Conservation (phyloP, 768 basidiomycete genomes). For the Phylloporus scabripes region DNA sequence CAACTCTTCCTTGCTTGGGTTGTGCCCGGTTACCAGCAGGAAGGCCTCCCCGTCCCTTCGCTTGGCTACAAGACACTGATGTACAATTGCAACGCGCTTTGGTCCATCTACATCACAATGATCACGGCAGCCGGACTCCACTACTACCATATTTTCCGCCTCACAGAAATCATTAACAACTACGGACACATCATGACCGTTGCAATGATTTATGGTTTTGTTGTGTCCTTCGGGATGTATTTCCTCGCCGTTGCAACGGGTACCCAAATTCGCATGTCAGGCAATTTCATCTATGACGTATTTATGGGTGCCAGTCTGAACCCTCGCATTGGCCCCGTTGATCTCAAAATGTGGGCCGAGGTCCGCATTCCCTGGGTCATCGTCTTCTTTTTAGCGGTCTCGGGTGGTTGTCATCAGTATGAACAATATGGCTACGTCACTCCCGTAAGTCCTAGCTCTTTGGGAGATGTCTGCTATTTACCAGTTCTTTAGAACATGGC, state of each 20-base stretch:
- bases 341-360: conserved; percentile 99
- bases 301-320: conserved; percentile 97
- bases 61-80: conserved; percentile 86
- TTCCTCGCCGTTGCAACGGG: conserved; percentile 71
- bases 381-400: conserved; percentile 88
- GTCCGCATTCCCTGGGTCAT: conserved; percentile 97
- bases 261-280: conserved; percentile 89
- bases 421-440: conserved; percentile 89
- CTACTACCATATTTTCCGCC: conserved; percentile 75
- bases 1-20: conserved; percentile 88
- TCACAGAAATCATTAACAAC: conserved; percentile 93
- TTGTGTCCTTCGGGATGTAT: conserved; percentile 76
- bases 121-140: conserved; percentile 71
- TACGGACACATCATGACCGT: conserved; percentile 96
- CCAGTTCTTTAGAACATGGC: conserved; percentile 71
- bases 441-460: conserved; percentile 48
- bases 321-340: conserved; percentile 85
- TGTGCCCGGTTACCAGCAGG: conserved; percentile 88
- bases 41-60: conserved; percentile 95
- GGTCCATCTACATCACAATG: conserved; percentile 79
- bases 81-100: conserved; percentile 96
- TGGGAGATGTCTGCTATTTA: background rate
- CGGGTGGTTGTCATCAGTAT: conserved; percentile 93
- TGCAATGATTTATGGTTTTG: conserved; percentile 87
- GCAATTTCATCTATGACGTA: conserved; percentile 88